Conservation (phyloP, 2,329 filamentous ascomycete genomes). For the Chaetomiaceae sp. region DNA sequence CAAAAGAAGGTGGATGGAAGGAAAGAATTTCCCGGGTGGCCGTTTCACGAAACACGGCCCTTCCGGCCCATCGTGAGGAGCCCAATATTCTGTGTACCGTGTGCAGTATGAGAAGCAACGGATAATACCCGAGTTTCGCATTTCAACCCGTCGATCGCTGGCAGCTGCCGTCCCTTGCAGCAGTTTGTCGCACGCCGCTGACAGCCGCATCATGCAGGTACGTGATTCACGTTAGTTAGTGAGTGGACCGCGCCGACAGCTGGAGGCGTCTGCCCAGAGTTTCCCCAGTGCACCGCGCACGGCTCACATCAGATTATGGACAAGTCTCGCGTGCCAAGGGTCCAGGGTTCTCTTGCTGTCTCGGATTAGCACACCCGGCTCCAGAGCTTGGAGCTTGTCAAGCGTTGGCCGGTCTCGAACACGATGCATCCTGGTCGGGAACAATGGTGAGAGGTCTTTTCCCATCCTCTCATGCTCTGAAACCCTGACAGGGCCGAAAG, state of each 20-base stretch:
- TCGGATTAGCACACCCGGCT: slow-evolving; percentile 16
- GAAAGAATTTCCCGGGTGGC: not conserved
- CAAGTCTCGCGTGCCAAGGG: not conserved
- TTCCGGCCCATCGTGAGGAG: no score
- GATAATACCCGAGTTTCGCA: no score
- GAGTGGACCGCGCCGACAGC: no score
- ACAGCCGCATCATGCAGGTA: slow-evolving; percentile 23
- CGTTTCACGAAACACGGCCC: no score
- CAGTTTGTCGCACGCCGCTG: slow-evolving; percentile 1
- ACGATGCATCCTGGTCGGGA: slow-evolving; percentile 13
- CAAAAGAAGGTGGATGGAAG: not conserved
- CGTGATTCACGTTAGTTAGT: not conserved
- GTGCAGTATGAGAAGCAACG: no score
- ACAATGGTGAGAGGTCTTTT: slow-evolving; percentile 12
- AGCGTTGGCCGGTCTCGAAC: slow-evolving; percentile 17
- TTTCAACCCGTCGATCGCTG: no score
- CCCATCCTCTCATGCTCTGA: slow-evolving; percentile 9
- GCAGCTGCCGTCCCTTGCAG: slow-evolving; percentile 17
- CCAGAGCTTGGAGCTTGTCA: slow-evolving; percentile 16
- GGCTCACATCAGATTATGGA: not conserved
- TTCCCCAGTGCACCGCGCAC: not conserved
- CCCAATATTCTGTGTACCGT: no score
- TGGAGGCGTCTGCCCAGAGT: not conserved
- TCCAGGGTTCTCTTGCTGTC: slow-evolving; percentile 12
- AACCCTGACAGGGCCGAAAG: slow-evolving; percentile 17